These are phyloP conservation scores for Solanum etuberosum DNA, from an alignment of 257 asterid species.

Conservation along the genomic window DNA sequence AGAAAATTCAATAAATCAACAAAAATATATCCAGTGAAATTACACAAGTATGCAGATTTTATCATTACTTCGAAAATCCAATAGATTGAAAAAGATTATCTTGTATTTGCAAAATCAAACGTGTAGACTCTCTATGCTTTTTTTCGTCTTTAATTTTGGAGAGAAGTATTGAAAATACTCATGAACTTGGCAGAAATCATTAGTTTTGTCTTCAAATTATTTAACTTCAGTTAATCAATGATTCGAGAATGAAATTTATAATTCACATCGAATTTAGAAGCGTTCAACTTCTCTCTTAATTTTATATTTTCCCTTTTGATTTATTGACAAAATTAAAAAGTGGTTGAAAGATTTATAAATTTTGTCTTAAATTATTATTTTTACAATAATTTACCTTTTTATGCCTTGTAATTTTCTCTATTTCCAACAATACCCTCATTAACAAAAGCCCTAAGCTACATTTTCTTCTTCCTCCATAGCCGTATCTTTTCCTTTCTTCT, in stretches of 20 bases:
- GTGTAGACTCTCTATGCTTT: rapidly evolving
- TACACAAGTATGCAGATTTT: too few species aligned
- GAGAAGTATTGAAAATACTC: background rate
- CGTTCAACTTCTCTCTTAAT: too few species aligned
- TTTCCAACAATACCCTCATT: background rate
- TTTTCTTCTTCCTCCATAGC: background rate
- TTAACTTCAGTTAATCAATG: too few species aligned
- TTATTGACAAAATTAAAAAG: background rate
- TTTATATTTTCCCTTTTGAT: background rate
- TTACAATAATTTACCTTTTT: background rate
- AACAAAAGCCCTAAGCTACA: background rate
- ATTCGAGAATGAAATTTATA: too few species aligned
- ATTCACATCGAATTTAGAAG: too few species aligned
- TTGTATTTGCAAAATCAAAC: background rate
- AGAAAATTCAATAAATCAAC: too few species aligned
- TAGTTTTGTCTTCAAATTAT: rapidly evolving
- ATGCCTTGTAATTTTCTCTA: background rate
- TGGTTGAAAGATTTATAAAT: background rate
- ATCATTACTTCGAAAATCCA: too few species aligned
- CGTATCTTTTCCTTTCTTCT: background rate
- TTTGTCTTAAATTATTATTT: background rate
- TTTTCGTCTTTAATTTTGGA: background rate
- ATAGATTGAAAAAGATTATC: too few species aligned
- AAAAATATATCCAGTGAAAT: too few species aligned
- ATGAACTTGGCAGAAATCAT: background rate